Conservation (phyloP, 2,329 filamentous ascomycete genomes). For the Phyllosticta capitalensis region DNA sequence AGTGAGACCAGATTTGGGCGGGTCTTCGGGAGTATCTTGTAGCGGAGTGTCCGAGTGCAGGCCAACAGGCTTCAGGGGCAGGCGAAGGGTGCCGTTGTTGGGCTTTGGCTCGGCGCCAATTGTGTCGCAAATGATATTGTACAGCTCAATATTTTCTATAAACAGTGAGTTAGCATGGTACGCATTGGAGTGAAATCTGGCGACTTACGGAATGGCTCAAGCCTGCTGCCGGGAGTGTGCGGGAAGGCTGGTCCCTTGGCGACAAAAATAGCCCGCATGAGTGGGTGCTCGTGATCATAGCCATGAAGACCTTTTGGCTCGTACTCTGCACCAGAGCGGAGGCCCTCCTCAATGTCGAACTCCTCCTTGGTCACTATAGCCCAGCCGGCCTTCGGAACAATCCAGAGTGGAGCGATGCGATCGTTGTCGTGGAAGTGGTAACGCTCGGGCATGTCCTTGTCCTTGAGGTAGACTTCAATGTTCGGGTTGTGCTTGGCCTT, state of each 20-base stretch:
- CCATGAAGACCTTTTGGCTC: slow-evolving; percentile 80
- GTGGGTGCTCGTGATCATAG: slow-evolving; percentile 86
- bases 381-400: slow-evolving; percentile 87
- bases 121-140: slow-evolving; percentile 89
- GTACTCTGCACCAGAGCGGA: slow-evolving; percentile 57
- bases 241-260: slow-evolving; percentile 88
- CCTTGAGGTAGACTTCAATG: slow-evolving; percentile 79
- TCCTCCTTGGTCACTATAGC: slow-evolving; percentile 75
- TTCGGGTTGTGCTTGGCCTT: slow-evolving; percentile 54
- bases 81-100: slow-evolving; percentile 79
- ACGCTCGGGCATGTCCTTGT: slow-evolving; percentile 79
- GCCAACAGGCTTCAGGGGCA: slow-evolving; percentile 57
- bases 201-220: slow-evolving; percentile 72
- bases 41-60: slow-evolving; percentile 46
- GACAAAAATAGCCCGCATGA: slow-evolving; percentile 95
- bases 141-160: slow-evolving; percentile 88
- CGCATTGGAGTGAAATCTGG: neutral
- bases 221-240: slow-evolving; percentile 67
- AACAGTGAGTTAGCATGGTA: slow-evolving; percentile 6
- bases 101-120: slow-evolving; percentile 61
- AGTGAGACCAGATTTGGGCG: slow-evolving; percentile 21
- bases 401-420: slow-evolving; percentile 90
- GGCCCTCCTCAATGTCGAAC: slow-evolving; percentile 62
- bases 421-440: slow-evolving; percentile 86
- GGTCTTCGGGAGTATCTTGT: slow-evolving; percentile 46